These are phyloP conservation scores for Dendrocalamus sinicus DNA, from an alignment of 176 grass and related monocot genomes.

Conservation along the genomic window DNA sequence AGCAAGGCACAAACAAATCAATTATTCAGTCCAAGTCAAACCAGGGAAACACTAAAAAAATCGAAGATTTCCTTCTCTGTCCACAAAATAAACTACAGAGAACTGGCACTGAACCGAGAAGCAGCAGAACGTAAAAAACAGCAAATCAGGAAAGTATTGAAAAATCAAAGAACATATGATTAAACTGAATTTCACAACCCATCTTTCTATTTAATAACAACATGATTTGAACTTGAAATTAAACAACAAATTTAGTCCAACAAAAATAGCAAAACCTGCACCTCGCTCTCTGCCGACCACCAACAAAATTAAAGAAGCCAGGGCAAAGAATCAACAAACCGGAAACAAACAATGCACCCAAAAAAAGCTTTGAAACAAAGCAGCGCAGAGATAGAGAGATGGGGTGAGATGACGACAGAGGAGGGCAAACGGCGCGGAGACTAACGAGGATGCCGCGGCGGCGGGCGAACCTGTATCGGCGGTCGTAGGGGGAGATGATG, in stretches of 20 bases:
- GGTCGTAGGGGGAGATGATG: constrained; percentile 84
- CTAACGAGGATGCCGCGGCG: neutral
- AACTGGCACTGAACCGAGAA: neutral
- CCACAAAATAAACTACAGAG: neutral
- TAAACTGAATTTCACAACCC: neutral
- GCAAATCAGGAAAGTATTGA: neutral
- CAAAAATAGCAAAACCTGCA: neutral
- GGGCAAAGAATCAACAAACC: neutral
- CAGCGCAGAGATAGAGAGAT: neutral
- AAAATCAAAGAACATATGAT: neutral
- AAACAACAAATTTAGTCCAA: neutral
- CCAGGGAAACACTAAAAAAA: neutral
- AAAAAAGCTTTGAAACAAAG: neutral
- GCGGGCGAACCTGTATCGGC: constrained; percentile 62
- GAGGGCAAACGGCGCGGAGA: neutral
- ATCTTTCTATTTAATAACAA: neutral
- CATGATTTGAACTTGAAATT: neutral
- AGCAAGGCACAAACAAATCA: constrained; percentile 17
- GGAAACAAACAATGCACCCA: constrained; percentile 14
- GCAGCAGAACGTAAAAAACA: neutral
- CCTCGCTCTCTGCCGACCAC: neutral
- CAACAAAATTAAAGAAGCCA: neutral
- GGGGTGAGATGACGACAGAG: neutral
- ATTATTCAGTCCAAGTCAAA: constrained; percentile 47
- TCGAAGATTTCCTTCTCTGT: neutral